Base-by-base conservation (phyloP, 2,329 filamentous ascomycete species). In the Tolypocladium inflatum region DNA sequence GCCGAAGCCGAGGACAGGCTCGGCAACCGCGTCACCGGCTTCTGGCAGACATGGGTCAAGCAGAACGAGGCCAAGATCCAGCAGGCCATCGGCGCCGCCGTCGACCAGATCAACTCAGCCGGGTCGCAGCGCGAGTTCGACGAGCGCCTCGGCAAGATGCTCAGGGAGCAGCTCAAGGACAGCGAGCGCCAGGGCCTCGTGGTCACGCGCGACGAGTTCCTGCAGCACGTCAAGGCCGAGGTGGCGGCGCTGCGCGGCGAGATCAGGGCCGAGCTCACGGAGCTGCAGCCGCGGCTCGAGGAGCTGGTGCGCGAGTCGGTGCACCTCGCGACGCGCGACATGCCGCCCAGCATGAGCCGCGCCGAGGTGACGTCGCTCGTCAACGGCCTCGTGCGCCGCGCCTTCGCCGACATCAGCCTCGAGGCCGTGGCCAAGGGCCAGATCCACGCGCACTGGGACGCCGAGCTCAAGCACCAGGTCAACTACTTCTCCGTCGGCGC, bases 401-500 rank as follows among this genome's bases (percentile, higher is more conserved):
- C 74, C 37, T 67, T 83, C 23, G 69, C 70, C 6, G 72, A 78
- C 41, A 71, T 73, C 23, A 77, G 78, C 57, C 71, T 84, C 2
- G 73, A 78, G 54, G 76, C 76, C 3, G 64, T 80, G 41, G 76
- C 78, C 33, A 71, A 73, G 35, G 76, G 76, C 57, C 72, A 76
- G 55, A 80, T 83, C 55, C 73, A 74, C 37, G 67, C 70, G 41
- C 69, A 78, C 62, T 77, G 74, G 67, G 72, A 76, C 50, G 64
- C 67, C 1, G 68, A 77, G 30, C 72, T 85, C 30, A 72, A 72
- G 57, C 74, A 79, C 56, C 80, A 81, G 57, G 75, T 91, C 71
- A 96, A 97, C 74, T 91, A 86, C 73, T 88, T 96, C 64, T 80
- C 81, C 3, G 66, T 73, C 1, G 83, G 84, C 5, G 74, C 85